Percentiles rank a stretch among this genome's conserved stretches.
Evolutionary conservation across 176 grass and related monocot species (phyloP).

Genomic region (Rhipidocladum racemiflorum): DNA sequence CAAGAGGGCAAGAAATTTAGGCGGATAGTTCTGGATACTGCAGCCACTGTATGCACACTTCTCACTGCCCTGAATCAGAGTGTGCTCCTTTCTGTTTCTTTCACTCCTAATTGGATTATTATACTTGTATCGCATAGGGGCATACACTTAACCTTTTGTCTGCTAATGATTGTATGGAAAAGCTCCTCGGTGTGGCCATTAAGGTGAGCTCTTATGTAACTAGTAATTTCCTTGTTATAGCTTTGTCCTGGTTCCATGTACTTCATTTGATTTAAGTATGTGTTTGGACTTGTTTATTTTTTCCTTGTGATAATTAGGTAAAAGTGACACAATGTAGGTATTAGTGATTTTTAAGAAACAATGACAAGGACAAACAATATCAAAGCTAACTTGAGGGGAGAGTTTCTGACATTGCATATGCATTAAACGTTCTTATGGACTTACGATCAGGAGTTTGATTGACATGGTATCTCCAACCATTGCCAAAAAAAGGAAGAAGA

Average conservation of each 20-base stretch:
- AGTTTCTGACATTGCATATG: not conserved
- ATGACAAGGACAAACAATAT: not conserved
- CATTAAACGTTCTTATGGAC: not conserved
- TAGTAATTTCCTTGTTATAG: constrained; percentile 1
- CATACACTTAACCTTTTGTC: constrained; percentile 32
- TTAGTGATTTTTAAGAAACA: constrained; percentile 14
- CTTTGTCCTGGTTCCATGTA: constrained; percentile 5
- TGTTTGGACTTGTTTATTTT: constrained; percentile 13
- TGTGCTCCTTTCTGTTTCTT: not conserved
- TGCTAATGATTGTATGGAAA: constrained; percentile 12
- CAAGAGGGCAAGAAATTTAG: constrained; percentile 24
- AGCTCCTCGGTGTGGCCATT: not conserved
- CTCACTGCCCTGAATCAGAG: not conserved
- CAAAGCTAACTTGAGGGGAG: constrained; percentile 6
- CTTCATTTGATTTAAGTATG: constrained; percentile 13
- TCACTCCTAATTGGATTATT: not conserved
- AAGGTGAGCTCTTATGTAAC: constrained; percentile 27
- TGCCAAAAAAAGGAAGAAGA: not conserved
- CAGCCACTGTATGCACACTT: constrained; percentile 19
- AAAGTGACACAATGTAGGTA: not conserved
- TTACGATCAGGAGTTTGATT: not conserved
- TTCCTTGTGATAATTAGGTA: not conserved
- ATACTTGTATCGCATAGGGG: constrained; percentile 8
- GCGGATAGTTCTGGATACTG: constrained; percentile 35
- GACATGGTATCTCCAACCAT: not conserved